Base-by-base conservation (phyloP, 176 grass and related monocot species). In the Phyllostachys edulis region DNA sequence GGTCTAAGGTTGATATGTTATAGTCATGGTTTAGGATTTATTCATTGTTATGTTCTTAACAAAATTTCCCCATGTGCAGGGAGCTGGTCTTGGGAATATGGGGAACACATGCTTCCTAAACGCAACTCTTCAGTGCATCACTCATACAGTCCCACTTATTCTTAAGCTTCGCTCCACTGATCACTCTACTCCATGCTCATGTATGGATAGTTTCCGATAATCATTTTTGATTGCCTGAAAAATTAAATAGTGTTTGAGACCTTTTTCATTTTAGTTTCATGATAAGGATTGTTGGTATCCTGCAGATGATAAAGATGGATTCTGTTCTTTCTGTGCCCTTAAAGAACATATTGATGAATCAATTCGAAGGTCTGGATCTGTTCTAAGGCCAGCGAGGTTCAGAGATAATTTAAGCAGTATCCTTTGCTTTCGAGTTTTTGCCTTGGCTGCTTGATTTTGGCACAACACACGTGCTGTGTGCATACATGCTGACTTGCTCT, bases 51-150 rank as follows among this genome's bases (percentile, higher is more conserved):
- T 34, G 14, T 39, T 39, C 17, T 77, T 38, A 10, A 63, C 41
- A 49, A 12, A 40, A 50, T 10, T 79, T 29, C 23, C 37, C 14
- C 29, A 46, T 81, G 34, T 80, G 56, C 71, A 99, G 96, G 96
- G 93, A 67, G 93, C 96, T 77, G 86, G 85, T 84, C 96, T 99
- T 66, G 46, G 64, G 41, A 99, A 99, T 87, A 84, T 99, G 83
- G 96, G 93, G 42, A 96, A 99, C 85, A 99, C 96, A 54, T 94
- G 93, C 79, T 99, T 96, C 73, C 51, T 99, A 29, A 99, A 99
- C 68, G 77, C 89, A 57, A 89, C 86, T 60, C 93, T 99, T 61
- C 96, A 99, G 70, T 99, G 96, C 84, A 91, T 99, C 39, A 94
- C 93, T 50, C 96, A 99, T 68, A 99, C 93, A 39, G 93, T 96